A percentile compares a stretch with the other conserved stretches of the same genome.
Evolutionary conservation across 495 filamentous ascomycete genomes (phyloP).

Genomic region (Penicillium argentinense): DNA sequence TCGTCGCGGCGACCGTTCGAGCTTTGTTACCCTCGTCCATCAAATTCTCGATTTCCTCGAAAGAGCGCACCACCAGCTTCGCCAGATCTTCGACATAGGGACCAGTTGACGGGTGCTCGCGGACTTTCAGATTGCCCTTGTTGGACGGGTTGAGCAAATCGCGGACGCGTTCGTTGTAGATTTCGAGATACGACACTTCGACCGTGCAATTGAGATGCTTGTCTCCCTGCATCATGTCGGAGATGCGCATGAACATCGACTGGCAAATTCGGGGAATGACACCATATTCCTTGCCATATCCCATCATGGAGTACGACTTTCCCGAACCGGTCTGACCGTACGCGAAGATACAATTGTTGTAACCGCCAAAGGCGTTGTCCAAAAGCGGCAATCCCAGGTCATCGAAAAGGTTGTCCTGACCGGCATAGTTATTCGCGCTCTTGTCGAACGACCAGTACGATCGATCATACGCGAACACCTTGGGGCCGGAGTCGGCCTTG

Average conservation of each 20-base stretch:
- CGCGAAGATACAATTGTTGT: constrained; percentile 99
- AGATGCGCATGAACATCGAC: constrained; percentile 92
- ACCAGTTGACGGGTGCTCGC: constrained; percentile 95
- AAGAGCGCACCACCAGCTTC: constrained; percentile 95
- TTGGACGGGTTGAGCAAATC: constrained; percentile 95
- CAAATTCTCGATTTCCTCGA: constrained; percentile 91
- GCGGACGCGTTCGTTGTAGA: constrained; percentile 97
- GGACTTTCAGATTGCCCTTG: constrained; percentile 93
- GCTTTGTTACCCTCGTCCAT: constrained; percentile 99
- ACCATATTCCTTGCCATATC: constrained; percentile 92
- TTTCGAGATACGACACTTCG: constrained; percentile 98
- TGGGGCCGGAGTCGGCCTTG: constrained; percentile 68
- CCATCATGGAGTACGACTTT: constrained; percentile 99
- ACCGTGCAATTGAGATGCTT: constrained; percentile 83
- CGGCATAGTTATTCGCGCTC: constrained; percentile 76
- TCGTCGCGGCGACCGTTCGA: constrained; percentile 95
- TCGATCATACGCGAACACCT: constrained; percentile 92
- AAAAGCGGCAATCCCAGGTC: constrained; percentile 89
- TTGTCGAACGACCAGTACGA: constrained; percentile 98
- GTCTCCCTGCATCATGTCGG: constrained; percentile 65
- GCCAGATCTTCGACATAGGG: constrained; percentile 98
- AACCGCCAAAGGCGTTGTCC: constrained; percentile 97
- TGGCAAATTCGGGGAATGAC: constrained; percentile 98
- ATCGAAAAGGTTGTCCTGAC: constrained; percentile 82
- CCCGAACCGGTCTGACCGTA: constrained; percentile 99